Evolutionary conservation across 169 alveolate genomes (phyloP).

Genomic region (Eimeria nieschulzi): DNA sequence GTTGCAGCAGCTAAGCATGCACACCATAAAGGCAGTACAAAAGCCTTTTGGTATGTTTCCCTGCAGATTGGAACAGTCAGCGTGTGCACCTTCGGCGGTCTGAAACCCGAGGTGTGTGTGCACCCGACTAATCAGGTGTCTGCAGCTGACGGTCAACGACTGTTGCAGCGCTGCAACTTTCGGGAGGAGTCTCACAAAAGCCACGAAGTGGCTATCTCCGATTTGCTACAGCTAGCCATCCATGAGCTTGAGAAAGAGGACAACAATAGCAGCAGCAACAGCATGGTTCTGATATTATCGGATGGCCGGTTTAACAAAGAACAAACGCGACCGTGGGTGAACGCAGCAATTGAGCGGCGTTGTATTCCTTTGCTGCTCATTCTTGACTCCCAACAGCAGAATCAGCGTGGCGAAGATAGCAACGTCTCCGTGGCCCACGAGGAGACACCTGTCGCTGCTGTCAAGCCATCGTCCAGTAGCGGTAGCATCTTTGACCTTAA

Average conservation of each 20-base stretch:
- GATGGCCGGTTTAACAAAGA: constrained; percentile 96
- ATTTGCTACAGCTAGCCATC: constrained; percentile 84
- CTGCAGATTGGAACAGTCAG: constrained; percentile 67
- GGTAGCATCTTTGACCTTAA: constrained; percentile 85
- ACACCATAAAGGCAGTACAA: not conserved
- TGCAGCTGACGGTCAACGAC: constrained; percentile 76
- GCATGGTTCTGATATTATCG: constrained; percentile 88
- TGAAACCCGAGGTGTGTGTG: constrained; percentile 68
- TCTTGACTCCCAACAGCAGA: constrained; percentile 82
- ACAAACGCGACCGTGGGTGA: constrained; percentile 87
- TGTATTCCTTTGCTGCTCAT: constrained; percentile 87
- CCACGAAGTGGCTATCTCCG: constrained; percentile 78
- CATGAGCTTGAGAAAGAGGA: constrained; percentile 78
- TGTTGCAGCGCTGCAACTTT: constrained; percentile 76
- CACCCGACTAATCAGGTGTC: constrained; percentile 75
- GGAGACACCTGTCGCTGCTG: not conserved
- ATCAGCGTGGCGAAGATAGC: not conserved
- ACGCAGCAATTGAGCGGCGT: constrained; percentile 85
- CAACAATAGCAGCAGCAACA: constrained; percentile 75
- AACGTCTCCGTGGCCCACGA: not conserved
- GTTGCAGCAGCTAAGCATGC: too few relatives aligned
- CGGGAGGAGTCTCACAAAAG: constrained; percentile 77
- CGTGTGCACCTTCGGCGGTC: constrained; percentile 75
- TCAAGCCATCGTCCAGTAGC: constrained; percentile 68
- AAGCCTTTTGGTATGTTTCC: not conserved